A percentile compares a stretch with the other conserved stretches of the same genome.
These are phyloP conservation scores for Plasmodium yoelii DNA, from an alignment of 169 alveolate genomes.

Conservation along the genomic window DNA sequence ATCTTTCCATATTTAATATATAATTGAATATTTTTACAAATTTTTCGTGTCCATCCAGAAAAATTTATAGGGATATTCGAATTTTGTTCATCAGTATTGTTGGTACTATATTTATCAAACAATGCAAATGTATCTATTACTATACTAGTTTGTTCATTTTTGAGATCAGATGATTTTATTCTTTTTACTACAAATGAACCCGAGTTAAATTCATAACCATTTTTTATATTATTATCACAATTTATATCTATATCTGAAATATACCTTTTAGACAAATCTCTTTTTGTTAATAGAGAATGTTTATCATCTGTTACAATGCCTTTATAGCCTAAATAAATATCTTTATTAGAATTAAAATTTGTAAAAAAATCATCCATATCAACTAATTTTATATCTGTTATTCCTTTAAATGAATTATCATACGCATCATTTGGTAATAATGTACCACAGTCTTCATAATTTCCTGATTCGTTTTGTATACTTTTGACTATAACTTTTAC, in stretches of 20 bases:
- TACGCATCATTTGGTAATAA: slow-evolving; percentile 34
- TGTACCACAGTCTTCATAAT: slow-evolving; percentile 34
- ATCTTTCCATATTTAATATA: slow-evolving; percentile 50
- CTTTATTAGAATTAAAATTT: slow-evolving; percentile 43
- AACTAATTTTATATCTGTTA: slow-evolving; percentile 67
- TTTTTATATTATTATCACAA: slow-evolving; percentile 40
- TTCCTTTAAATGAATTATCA: slow-evolving; percentile 54
- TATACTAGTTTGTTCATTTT: slow-evolving; percentile 7
- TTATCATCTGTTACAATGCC: slow-evolving; percentile 75
- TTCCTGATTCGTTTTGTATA: slow-evolving; percentile 27
- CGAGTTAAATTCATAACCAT: slow-evolving; percentile 58
- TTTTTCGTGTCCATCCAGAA: slow-evolving; percentile 68
- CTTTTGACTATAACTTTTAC: slow-evolving; percentile 31
- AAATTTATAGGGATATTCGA: slow-evolving; percentile 11
- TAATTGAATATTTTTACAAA: slow-evolving; percentile 65
- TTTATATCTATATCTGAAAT: slow-evolving; percentile 69
- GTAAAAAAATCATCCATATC: slow-evolving; percentile 72
- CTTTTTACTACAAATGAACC: slow-evolving; percentile 61
- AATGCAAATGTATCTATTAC: slow-evolving; percentile 62
- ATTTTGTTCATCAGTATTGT: background rate
- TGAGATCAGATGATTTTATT: slow-evolving; percentile 32
- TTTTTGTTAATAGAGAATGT: slow-evolving; percentile 54
- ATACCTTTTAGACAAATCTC: slow-evolving; percentile 45
- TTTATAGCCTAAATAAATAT: slow-evolving; percentile 56
- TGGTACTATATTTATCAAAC: slow-evolving; percentile 41